Percentiles rank a stretch among this genome's conserved stretches.
Evolutionary conservation across 305 asterid genomes (phyloP).

Genomic region (Vinca major): DNA sequence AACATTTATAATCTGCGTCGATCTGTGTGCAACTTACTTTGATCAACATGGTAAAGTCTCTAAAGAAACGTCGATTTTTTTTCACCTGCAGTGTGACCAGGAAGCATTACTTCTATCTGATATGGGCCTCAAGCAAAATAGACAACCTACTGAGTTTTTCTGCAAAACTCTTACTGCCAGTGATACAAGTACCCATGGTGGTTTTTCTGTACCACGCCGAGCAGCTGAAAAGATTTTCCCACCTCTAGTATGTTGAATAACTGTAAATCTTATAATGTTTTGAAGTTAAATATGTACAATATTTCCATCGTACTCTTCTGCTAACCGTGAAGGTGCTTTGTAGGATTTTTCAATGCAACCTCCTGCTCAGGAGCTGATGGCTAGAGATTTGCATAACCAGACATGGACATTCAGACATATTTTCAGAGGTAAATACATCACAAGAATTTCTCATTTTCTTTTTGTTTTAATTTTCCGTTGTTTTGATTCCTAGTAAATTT

Average conservation of each 20-base stretch:
- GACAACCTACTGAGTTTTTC: slow-evolving; percentile 85
- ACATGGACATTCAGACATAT: slow-evolving; percentile 92
- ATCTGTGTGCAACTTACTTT: neutral
- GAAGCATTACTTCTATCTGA: slow-evolving; percentile 86
- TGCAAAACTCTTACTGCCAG: slow-evolving; percentile 96
- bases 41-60: neutral
- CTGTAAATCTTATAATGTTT: slow-evolving; percentile 3
- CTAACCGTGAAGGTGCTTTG: slow-evolving; percentile 15
- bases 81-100: slow-evolving; percentile 64
- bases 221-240: slow-evolving; percentile 99
- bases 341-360: slow-evolving; percentile 98
- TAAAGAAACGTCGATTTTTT: slow-evolving; percentile 15
- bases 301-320: neutral
- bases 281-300: slow-evolving; percentile 5
- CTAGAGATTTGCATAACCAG: slow-evolving; percentile 90
- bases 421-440: slow-evolving; percentile 51
- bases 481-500: neutral
- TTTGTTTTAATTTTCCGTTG: neutral
- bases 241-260: slow-evolving; percentile 48
- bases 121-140: slow-evolving; percentile 75
- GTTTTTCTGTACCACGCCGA: slow-evolving; percentile 96
- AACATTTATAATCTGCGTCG: neutral
- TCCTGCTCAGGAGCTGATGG: slow-evolving; percentile 83
- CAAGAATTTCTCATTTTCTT: neutral
- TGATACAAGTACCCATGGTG: slow-evolving; percentile 98